These are phyloP conservation scores for Cyclotella atomus DNA, from an alignment of 108 stramenopile species.

Conservation along the genomic window DNA sequence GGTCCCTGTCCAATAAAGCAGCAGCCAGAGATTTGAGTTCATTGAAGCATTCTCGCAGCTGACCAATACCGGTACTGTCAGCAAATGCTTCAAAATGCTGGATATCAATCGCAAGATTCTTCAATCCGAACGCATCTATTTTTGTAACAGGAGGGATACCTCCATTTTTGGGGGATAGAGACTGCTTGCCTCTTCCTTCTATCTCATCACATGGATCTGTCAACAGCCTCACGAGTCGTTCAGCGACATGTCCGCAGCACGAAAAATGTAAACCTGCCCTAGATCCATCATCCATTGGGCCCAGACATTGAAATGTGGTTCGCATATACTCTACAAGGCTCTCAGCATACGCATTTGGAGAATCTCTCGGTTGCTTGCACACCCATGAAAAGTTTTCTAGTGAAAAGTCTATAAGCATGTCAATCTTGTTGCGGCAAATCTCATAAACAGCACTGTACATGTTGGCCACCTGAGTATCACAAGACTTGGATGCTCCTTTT, in stretches of 20 bases:
- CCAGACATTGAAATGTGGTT: constrained; percentile 74
- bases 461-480: constrained; percentile 86
- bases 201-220: constrained; percentile 63
- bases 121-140: constrained; percentile 88
- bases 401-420: constrained; percentile 83
- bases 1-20: constrained; percentile 81
- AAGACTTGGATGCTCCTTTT: constrained; percentile 83
- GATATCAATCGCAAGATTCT: constrained; percentile 81
- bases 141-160: constrained; percentile 77
- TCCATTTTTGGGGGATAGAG: not conserved
- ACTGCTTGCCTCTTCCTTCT: constrained; percentile 23
- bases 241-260: constrained; percentile 90
- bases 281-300: constrained; percentile 92
- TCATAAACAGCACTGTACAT: constrained; percentile 90
- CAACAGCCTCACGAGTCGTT: constrained; percentile 79
- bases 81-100: constrained; percentile 84
- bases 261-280: constrained; percentile 88
- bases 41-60: constrained; percentile 85
- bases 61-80: constrained; percentile 82
- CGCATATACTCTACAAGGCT: constrained; percentile 86
- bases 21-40: constrained; percentile 79
- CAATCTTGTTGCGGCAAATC: constrained; percentile 86
- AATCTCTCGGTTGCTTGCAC: constrained; percentile 69
- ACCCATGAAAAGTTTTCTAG: constrained; percentile 90
- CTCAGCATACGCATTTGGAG: constrained; percentile 87